Evolutionary conservation across 1,284 basidiomycete genomes (phyloP).

Genomic region (Ceratobasidium papillatum): DNA sequence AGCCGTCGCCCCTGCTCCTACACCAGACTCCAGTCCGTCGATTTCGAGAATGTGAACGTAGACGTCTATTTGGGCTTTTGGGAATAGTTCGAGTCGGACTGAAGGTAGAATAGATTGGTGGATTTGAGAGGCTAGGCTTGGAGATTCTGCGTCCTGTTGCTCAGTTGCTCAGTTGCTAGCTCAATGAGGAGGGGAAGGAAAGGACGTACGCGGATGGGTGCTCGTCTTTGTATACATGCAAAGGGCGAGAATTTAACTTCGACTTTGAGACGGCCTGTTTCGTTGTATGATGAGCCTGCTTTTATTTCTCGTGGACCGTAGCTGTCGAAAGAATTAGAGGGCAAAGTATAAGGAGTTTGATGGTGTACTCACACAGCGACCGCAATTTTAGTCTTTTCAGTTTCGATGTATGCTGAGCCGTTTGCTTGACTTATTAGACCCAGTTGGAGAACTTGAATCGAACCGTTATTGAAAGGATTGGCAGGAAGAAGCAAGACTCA

Average conservation of each 20-base stretch:
- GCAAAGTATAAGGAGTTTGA: slow-evolving; percentile 37
- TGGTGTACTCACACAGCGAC: slow-evolving; percentile 82
- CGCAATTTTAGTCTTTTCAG: slow-evolving; percentile 87
- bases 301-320: slow-evolving; percentile 94
- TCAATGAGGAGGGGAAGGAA: slow-evolving; percentile 17
- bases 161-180: slow-evolving; percentile 40
- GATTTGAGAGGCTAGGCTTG: slow-evolving; percentile 81
- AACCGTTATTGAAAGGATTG: slow-evolving; percentile 24
- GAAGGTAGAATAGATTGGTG: slow-evolving; percentile 88
- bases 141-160: slow-evolving; percentile 89
- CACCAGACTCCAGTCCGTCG: slow-evolving; percentile 84
- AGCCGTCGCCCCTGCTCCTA: slow-evolving; percentile 85
- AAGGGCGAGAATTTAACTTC: slow-evolving; percentile 98
- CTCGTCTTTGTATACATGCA: slow-evolving; percentile 76
- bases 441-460: slow-evolving; percentile 78
- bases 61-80: slow-evolving; percentile 93
- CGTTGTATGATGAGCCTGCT: slow-evolving; percentile 73
- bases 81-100: slow-evolving; percentile 86
- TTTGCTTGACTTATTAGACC: slow-evolving; percentile 92
- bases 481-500: slow-evolving; percentile 55
- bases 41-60: slow-evolving; percentile 92
- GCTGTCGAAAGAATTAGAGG: slow-evolving; percentile 55
- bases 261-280: slow-evolving; percentile 89
- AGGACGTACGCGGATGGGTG: slow-evolving; percentile 81
- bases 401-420: slow-evolving; percentile 95